A percentile compares a stretch with the other conserved stretches of the same genome.
Evolutionary conservation across 306 rosid genomes (phyloP).

Genomic region (Rosa multiflora): DNA sequence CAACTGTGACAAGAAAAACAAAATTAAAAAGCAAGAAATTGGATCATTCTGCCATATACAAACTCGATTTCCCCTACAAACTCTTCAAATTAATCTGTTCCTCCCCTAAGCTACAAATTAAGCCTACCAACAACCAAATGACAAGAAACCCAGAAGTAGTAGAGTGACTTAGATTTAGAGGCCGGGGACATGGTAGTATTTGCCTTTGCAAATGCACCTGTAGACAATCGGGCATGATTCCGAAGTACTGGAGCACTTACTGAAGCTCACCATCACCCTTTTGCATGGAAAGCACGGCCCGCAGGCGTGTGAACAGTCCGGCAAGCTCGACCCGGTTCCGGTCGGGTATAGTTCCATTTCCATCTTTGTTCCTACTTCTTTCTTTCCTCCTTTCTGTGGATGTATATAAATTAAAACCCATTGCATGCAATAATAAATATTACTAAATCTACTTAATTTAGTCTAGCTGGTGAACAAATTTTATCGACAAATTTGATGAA

Average conservation of each 20-base stretch:
- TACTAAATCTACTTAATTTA: not conserved
- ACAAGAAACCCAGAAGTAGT: not conserved
- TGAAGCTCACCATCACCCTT: conserved; percentile 87
- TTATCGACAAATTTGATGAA: not conserved
- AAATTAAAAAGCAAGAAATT: not conserved
- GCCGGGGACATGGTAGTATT: conserved; percentile 86
- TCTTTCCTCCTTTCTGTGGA: not conserved
- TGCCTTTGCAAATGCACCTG: conserved; percentile 80
- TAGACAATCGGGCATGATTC: conserved; percentile 94
- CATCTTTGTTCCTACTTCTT: not conserved
- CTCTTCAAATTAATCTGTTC: not conserved
- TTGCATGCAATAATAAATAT: not conserved
- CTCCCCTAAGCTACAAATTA: not conserved
- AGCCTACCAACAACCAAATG: not conserved
- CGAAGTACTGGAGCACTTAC: conserved; percentile 55
- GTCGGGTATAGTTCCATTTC: conserved; percentile 62
- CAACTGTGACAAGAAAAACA: not conserved
- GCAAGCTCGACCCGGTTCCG: conserved; percentile 76
- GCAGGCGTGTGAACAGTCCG: conserved; percentile 94
- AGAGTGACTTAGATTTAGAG: conserved; percentile 34
- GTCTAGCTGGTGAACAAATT: not conserved
- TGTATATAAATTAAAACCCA: not conserved
- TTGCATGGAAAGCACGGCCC: conserved; percentile 95
- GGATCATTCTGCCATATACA: conserved; percentile 13
- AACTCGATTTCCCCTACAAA: not conserved